Evolutionary conservation across 805 yeast species (phyloP), one percentile per base, ranked within the genome.

Genomic region (Cyberlindnera galapagoensis): DNA sequence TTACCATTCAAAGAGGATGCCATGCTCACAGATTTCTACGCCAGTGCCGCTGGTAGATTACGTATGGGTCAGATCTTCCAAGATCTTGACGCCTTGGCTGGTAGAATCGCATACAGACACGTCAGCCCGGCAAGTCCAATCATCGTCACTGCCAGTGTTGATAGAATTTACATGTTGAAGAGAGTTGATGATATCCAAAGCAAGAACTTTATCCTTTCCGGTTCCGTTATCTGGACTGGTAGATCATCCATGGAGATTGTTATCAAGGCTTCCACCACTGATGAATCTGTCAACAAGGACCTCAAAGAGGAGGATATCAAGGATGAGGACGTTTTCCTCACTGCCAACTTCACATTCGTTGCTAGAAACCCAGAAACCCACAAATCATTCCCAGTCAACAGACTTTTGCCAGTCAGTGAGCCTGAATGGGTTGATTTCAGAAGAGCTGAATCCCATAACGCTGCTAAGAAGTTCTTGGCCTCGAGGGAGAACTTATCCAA

Each of bases 41-140:
- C 85, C 48, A 84, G 83, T 56, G 88, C 95, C 4, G 80, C 78
- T 36, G 97, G 97, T n/a, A 71, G 95, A 43, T 67, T 87, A 51
- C 69, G 96, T 51, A 85, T 85, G 47, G 97, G 97, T 24, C 95
- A 87, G 56, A 66, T 88, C 42, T 88, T 88, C 59, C 96, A 88
- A 63, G 97, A 88, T 59, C 65, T 88, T 49, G 97, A 88, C 53
- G 88, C 95, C 5, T 64, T 88, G 39, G 95, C 97, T 3, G 97
- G 97, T 21, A 76, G 90, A 52, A 87, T 88, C 48, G 95, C 95
- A 15, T 83, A 87, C 56, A 72, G 83, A 51, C 97, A 88, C 56
- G 84, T 94, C 59, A 69, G 81, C n/a, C 97, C 97, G 0, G 94
- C 95, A 0, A 87, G 83, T 53, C 97, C 97, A 9, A 86, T 87